Conservation (phyloP, 2,329 filamentous ascomycete genomes). For the Westerdykella sp. region DNA sequence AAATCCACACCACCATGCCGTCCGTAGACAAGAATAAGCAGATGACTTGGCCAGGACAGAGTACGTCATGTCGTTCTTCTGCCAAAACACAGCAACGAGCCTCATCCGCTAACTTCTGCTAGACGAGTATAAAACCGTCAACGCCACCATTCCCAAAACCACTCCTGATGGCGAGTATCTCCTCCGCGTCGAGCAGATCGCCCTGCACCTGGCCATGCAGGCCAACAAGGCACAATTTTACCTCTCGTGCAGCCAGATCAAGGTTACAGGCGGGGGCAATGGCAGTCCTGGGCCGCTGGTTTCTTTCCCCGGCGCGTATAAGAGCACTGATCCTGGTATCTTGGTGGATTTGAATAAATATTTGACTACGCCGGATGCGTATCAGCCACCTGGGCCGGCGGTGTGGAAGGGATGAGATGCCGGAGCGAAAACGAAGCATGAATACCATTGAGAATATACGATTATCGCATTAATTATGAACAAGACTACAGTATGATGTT, state of each 20-base stretch:
- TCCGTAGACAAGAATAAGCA: slow-evolving; percentile 21
- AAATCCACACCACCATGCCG: slow-evolving; percentile 23
- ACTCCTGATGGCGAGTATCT: slow-evolving; percentile 37
- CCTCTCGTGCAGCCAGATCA: slow-evolving; percentile 39
- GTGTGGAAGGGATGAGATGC: slow-evolving; percentile 17
- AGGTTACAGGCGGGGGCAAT: slow-evolving; percentile 38
- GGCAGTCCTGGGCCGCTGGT: slow-evolving; percentile 32
- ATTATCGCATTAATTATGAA: no score
- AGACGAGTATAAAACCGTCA: slow-evolving; percentile 27
- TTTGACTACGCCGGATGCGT: slow-evolving; percentile 10
- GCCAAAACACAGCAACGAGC: neutral
- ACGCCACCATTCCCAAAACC: slow-evolving; percentile 31
- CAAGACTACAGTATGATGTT: no score
- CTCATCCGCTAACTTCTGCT: neutral
- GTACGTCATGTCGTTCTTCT: slow-evolving; percentile 9
- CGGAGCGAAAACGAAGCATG: no score
- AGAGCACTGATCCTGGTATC: slow-evolving; percentile 22
- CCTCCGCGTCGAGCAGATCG: slow-evolving; percentile 36
- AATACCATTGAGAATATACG: no score
- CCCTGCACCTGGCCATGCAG: slow-evolving; percentile 31
- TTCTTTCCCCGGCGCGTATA: slow-evolving; percentile 20
- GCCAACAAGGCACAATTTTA: slow-evolving; percentile 35
- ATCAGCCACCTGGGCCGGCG: slow-evolving; percentile 20
- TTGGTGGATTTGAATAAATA: slow-evolving; percentile 19
- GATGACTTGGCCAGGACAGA: slow-evolving; percentile 28